Base-by-base conservation (phyloP, 1,139 yeast genomes). In the Pichia sp. region DNA sequence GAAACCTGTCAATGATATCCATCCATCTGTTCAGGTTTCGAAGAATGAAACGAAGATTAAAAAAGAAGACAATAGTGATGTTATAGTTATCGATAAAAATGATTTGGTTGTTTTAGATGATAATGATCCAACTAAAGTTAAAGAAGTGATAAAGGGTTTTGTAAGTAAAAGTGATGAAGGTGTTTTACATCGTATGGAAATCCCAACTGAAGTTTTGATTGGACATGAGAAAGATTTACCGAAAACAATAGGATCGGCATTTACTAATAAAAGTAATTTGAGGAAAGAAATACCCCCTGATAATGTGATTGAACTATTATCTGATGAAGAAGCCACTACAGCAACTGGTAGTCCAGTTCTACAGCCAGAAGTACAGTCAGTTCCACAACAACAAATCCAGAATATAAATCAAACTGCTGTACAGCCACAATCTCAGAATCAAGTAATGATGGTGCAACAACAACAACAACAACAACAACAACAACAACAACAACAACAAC, bases 281-380 rank as follows among this genome's bases (percentile, higher is more conserved):
- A 22, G 15, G 4, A 32, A 15, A 14, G 17, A 11, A 5, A 32
- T 23, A 4, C 19, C 26, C 14, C 19, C 14, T 9, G 21, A 18
- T 28, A 19, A 23, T 18, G 35, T 39, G n/a, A 35, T 45, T 15
- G 38, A 38, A 11, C 24, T 43, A 5, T 42, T 42, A 17, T 36
- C 40, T 8, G 48, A 40, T 5, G 41, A 18, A 22, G 40, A 40
- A 23, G 44, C n/a, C n/a, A n/a, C n/a, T n/a, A n/a, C n/a, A n/a
- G n/a, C n/a, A n/a, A n/a, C n/a, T n/a, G n/a, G 32, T 15, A 7
- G 22, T 15, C n/a, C 12, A 25, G 28, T 6, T n/a, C 32, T 9
- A 28, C 11, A 8, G 11, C 32, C 15, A 11, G 10, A 15, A 10
- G 14, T 10, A 12, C 28, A 28, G 12, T 17, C 21, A 28, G 32